A percentile compares a stretch with the other conserved stretches of the same genome.
These are phyloP conservation scores for Groenewaldozyma tartarivorans DNA, from an alignment of 805 yeast genomes.

Conservation along the genomic window DNA sequence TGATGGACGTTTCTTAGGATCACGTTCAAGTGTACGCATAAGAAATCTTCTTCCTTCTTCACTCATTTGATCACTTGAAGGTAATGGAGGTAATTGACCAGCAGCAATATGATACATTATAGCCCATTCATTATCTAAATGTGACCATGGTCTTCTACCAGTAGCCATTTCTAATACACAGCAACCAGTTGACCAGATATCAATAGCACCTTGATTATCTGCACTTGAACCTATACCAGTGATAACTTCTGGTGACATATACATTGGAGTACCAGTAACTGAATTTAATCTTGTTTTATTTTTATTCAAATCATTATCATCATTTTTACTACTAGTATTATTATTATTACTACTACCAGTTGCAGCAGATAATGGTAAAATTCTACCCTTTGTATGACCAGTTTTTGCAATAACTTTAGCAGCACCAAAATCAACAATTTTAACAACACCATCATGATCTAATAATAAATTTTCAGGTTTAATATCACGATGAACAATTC, in stretches of 20 bases:
- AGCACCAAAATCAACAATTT: constrained; percentile 96
- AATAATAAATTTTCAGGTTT: constrained; percentile 89
- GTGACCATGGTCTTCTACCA: constrained; percentile 94
- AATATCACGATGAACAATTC: constrained; percentile 93
- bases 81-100: constrained; percentile 82
- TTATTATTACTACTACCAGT: constrained; percentile 8
- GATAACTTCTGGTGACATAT: constrained; percentile 96
- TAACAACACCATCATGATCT: constrained; percentile 87
- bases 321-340: constrained; percentile 4
- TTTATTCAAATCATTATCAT: no score
- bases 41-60: constrained; percentile 63
- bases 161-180: constrained; percentile 95
- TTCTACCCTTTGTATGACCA: constrained; percentile 17
- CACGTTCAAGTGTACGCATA: constrained; percentile 66
- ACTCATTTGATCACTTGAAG: constrained; percentile 68
- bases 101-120: constrained; percentile 98
- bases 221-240: constrained; percentile 49
- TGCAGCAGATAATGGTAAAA: constrained; percentile 7
- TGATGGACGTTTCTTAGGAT: constrained; percentile 68
- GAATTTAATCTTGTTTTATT: constrained; percentile 30
- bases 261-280: constrained; percentile 95
- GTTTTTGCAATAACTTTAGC: constrained; percentile 62
- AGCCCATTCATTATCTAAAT: constrained; percentile 95
- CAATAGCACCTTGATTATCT: constrained; percentile 58
- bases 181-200: constrained; percentile 96